Conservation (phyloP, 176 grass and related monocot species). For the Avena eriantha region DNA sequence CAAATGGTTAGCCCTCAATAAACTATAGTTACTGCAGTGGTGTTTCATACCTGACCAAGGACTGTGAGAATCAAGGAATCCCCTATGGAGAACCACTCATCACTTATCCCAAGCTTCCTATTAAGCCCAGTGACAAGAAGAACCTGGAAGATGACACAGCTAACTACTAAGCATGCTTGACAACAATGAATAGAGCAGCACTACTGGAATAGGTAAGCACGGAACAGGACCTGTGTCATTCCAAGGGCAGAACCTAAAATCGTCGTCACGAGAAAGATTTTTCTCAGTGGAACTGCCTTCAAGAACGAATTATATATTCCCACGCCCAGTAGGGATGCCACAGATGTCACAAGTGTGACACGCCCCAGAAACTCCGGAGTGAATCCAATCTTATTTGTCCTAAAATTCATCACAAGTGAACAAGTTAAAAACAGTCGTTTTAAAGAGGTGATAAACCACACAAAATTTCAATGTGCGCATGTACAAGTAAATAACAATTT, state of each 20-base stretch:
- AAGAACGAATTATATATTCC: slow-evolving; percentile 83
- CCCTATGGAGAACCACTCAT: slow-evolving; percentile 96
- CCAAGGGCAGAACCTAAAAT: slow-evolving; percentile 79
- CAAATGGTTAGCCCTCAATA: background rate
- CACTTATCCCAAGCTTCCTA: slow-evolving; percentile 72
- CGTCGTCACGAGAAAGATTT: slow-evolving; percentile 82
- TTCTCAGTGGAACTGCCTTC: slow-evolving; percentile 88
- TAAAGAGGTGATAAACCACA: slow-evolving; percentile 36
- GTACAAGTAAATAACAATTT: background rate
- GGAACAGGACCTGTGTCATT: slow-evolving; percentile 84
- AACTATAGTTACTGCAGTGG: slow-evolving; percentile 11
- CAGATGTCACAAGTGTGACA: slow-evolving; percentile 83
- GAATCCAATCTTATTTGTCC: slow-evolving; percentile 94
- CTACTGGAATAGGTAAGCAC: slow-evolving; percentile 18
- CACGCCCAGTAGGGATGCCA: slow-evolving; percentile 92
- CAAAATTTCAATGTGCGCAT: background rate
- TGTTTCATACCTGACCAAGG: slow-evolving; percentile 73
- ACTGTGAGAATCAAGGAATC: slow-evolving; percentile 97
- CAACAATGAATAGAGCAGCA: slow-evolving; percentile 29
- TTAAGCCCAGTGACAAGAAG: slow-evolving; percentile 90
- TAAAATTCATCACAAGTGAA: slow-evolving; percentile 58
- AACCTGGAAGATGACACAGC: slow-evolving; percentile 54
- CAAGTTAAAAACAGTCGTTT: slow-evolving; percentile 35
- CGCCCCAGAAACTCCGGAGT: slow-evolving; percentile 96
- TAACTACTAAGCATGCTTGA: slow-evolving; percentile 16